phyloP scores from a whole-genome alignment of 495 filamentous ascomycete species.

The Penicillium samsonianum region DNA sequence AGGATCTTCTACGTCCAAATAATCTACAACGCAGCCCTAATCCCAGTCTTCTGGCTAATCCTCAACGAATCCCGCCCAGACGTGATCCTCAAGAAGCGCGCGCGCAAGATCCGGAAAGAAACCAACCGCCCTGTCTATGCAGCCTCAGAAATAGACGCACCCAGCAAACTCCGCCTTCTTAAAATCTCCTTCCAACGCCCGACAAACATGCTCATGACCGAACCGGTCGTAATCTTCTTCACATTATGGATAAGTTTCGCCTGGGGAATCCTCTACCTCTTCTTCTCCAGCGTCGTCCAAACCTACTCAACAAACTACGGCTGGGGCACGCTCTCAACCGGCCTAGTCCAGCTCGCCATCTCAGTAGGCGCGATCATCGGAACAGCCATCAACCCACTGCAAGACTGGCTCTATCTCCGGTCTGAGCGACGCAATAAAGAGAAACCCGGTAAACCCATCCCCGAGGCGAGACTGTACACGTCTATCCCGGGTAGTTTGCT shows the following conservation, averaged over 20 bases:
- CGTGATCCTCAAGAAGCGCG: slow-evolving; percentile 61
- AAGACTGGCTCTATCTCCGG: slow-evolving; percentile 41
- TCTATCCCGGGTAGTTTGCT: slow-evolving; percentile 44
- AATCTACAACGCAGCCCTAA: slow-evolving; percentile 47
- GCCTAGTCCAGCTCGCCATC: slow-evolving; percentile 44
- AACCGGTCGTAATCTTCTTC: slow-evolving; percentile 55
- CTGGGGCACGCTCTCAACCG: slow-evolving; percentile 37
- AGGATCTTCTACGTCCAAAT: slow-evolving; percentile 55
- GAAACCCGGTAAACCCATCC: slow-evolving; percentile 34
- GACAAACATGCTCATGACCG: slow-evolving; percentile 50
- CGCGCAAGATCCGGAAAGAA: slow-evolving; percentile 60
- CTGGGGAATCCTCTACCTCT: slow-evolving; percentile 55
- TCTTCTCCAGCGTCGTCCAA: slow-evolving; percentile 44
- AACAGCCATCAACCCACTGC: slow-evolving; percentile 42
- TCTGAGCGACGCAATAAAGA: slow-evolving; percentile 32
- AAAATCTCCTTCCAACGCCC: slow-evolving; percentile 47
- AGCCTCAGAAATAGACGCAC: slow-evolving; percentile 31
- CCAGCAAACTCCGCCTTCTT: slow-evolving; percentile 27
- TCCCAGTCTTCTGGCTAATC: slow-evolving; percentile 46
- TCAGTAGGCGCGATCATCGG: slow-evolving; percentile 44
- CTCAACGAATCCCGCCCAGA: slow-evolving; percentile 45
- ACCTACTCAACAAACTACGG: slow-evolving; percentile 42
- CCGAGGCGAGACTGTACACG: slow-evolving; percentile 46
- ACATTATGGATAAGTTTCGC: slow-evolving; percentile 55
- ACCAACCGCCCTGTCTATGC: slow-evolving; percentile 54